Evolutionary conservation across 2,329 filamentous ascomycete genomes (phyloP).

Genomic region (Endoconidiophora laricicola): DNA sequence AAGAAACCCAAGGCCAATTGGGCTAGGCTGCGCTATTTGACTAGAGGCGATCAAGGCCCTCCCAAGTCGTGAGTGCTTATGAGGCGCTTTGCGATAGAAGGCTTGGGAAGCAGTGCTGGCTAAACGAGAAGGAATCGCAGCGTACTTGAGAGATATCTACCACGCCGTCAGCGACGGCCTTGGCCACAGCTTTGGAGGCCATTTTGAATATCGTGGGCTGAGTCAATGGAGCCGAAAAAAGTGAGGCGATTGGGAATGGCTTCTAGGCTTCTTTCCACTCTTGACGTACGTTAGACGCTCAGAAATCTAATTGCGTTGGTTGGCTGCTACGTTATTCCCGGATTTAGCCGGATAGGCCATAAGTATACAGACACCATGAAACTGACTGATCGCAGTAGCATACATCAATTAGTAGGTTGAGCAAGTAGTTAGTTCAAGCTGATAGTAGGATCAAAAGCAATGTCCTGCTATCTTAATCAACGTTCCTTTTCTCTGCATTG

Average conservation of each 20-base stretch:
- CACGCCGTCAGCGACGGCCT: slow-evolving; percentile 33
- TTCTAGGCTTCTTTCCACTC: not conserved
- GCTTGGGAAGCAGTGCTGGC: not conserved
- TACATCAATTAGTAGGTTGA: too few relatives aligned
- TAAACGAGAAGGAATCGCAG: not conserved
- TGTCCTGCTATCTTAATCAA: too few relatives aligned
- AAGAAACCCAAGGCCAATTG: too few relatives aligned
- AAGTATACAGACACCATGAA: not conserved
- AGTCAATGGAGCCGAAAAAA: not conserved
- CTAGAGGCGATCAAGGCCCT: not conserved
- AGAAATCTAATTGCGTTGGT: slow-evolving; percentile 2
- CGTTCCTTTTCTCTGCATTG: too few relatives aligned
- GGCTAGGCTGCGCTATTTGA: too few relatives aligned
- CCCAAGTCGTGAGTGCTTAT: not conserved
- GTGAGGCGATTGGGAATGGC: not conserved
- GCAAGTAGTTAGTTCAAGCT: too few relatives aligned
- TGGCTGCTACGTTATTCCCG: not conserved
- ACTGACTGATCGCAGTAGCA: too few relatives aligned
- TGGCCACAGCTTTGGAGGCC: slow-evolving; percentile 44
- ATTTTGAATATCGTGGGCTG: slow-evolving; percentile 26
- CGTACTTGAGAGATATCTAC: slow-evolving; percentile 43
- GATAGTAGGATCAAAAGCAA: too few relatives aligned
- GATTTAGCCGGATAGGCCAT: not conserved
- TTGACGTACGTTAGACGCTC: not conserved
- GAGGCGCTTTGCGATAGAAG: not conserved